A percentile compares a stretch with the other conserved stretches of the same genome.
Conservation (phyloP, 1,139 yeast genomes). For the Pichia sp. region DNA sequence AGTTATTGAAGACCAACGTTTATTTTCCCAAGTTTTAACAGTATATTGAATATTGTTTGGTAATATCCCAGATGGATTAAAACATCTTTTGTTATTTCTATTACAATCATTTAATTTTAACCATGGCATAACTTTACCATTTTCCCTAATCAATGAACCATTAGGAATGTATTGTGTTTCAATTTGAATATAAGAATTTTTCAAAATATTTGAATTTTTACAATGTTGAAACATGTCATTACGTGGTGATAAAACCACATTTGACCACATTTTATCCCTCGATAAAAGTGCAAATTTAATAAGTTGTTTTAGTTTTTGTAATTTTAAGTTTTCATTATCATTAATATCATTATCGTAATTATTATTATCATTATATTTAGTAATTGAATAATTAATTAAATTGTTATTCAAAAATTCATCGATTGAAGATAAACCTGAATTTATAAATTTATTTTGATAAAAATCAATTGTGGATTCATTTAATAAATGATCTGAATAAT, state of each 20-base stretch:
- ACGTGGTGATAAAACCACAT: conserved; percentile 45
- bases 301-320: neutral
- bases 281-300: conserved; percentile 29
- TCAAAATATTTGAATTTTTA: neutral
- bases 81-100: conserved; percentile 13
- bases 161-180: neutral
- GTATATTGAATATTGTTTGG: conserved; percentile 39
- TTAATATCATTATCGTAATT: no score
- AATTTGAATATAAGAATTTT: neutral
- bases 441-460: conserved; percentile 25
- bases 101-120: neutral
- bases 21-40: conserved; percentile 48
- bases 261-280: conserved; percentile 45
- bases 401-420: neutral
- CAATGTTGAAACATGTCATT: conserved; percentile 26
- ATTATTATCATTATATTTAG: neutral
- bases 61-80: conserved; percentile 25
- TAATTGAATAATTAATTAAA: neutral
- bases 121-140: conserved; percentile 36
- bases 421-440: conserved; percentile 12
- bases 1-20: conserved; percentile 34
- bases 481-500: conserved; percentile 23
- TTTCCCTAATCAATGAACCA: conserved; percentile 20
- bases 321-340: no score
- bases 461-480: conserved; percentile 30